phyloP scores from a whole-genome alignment of 139 green algal genomes.

The Chlorella sp. region DNA sequence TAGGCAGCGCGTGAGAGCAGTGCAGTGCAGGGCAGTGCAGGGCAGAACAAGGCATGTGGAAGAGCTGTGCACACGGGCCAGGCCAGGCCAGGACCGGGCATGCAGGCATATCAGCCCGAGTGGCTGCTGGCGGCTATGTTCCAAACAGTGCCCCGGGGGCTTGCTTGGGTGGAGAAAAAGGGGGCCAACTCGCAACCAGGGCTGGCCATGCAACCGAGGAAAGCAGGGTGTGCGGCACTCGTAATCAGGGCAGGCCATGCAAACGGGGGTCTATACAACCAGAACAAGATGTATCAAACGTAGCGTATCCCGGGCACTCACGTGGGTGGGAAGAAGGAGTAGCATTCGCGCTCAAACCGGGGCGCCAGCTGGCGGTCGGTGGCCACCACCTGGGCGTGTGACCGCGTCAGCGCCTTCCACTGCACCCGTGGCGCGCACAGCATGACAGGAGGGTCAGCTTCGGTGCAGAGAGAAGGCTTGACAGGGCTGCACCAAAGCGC shows the following conservation, averaged over 20 bases:
- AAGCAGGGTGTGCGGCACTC: not conserved
- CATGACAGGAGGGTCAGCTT: not conserved
- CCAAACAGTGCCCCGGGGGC: no score
- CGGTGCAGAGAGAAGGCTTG: not conserved
- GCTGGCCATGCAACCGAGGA: no score
- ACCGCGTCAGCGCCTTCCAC: constrained; percentile 7
- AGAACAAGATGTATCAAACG: not conserved
- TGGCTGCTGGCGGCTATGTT: no score
- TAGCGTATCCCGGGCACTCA: not conserved
- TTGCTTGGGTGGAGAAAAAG: no score
- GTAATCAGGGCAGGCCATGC: not conserved
- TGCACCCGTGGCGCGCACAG: not conserved
- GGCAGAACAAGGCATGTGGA: no score
- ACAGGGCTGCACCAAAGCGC: not conserved
- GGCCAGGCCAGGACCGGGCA: no score
- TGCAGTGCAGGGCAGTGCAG: no score
- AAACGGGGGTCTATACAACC: not conserved
- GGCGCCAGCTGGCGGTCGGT: constrained; percentile 3
- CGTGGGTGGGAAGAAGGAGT: constrained; percentile 2
- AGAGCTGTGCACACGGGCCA: no score
- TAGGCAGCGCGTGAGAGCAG: no score
- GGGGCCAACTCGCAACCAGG: no score
- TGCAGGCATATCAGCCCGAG: no score
- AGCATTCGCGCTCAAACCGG: constrained; percentile 34
- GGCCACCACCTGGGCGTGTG: constrained; percentile 17